These are phyloP conservation scores for Aspergillus ochraceoroseus DNA, from an alignment of 2,329 filamentous ascomycete genomes.

Conservation along the genomic window DNA sequence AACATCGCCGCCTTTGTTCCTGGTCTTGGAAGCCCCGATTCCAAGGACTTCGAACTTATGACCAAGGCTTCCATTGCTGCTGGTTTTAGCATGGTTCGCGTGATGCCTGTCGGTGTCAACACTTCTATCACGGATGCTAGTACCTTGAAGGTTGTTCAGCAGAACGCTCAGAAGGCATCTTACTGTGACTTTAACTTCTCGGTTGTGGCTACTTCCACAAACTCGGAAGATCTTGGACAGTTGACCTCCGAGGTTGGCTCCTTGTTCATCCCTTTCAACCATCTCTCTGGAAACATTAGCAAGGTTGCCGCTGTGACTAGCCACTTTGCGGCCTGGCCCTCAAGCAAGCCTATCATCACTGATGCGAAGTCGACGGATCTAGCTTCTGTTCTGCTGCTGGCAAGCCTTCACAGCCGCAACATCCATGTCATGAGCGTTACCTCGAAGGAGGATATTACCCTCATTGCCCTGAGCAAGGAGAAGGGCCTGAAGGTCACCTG, in stretches of 20 bases:
- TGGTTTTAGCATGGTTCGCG: constrained; percentile 74
- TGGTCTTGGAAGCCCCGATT: constrained; percentile 60
- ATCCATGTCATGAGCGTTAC: constrained; percentile 76
- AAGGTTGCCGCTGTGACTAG: constrained; percentile 74
- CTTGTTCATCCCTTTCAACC: constrained; percentile 76
- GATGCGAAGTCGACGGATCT: constrained; percentile 76
- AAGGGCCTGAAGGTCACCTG: constrained; percentile 80
- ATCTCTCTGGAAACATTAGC: constrained; percentile 75
- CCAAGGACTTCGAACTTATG: constrained; percentile 63
- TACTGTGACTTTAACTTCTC: constrained; percentile 79
- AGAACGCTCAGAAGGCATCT: constrained; percentile 62
- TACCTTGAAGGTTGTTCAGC: constrained; percentile 66
- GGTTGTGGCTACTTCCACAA: constrained; percentile 66
- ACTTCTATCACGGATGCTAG: constrained; percentile 67
- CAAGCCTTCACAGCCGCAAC: constrained; percentile 70
- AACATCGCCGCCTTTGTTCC: constrained; percentile 78
- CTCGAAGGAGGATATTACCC: constrained; percentile 71
- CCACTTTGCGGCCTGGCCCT: constrained; percentile 73
- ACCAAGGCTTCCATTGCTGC: constrained; percentile 68
- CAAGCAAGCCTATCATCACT: constrained; percentile 72
- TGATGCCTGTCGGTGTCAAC: constrained; percentile 70
- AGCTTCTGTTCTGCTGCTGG: constrained; percentile 72
- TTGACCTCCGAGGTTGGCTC: constrained; percentile 70
- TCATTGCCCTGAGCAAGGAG: constrained; percentile 72
- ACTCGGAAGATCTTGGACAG: constrained; percentile 68